Evolutionary conservation across 805 yeast species (phyloP), one percentile per base, ranked within the genome.

Genomic region (Cyberlindnera mississippiensis): DNA sequence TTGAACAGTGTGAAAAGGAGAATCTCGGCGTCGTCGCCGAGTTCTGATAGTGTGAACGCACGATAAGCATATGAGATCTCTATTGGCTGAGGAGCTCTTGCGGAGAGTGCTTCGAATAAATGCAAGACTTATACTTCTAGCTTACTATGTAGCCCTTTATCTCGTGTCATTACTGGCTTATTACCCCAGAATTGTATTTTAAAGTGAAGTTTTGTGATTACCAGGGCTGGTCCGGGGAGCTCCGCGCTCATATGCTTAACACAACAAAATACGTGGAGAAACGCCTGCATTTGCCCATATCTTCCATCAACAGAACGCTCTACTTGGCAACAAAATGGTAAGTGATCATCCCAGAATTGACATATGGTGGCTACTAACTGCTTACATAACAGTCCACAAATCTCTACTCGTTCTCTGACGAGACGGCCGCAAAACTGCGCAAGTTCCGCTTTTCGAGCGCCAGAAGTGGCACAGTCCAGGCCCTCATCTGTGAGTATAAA

Each of bases 371-470:
- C 12, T 13, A 32, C 29, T 31, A 43, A 40, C 41, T 15, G 4
- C 3, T 17, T 13, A 5, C 10, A 17, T 6, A 5, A 4, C 24
- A 57, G 73, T 71, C 77, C 46, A 64, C 74, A 15, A 69, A 80
- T 1, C 64, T 87, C 44, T 85, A 85, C 60, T 62, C 80, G 0
- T 73, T 86, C 48, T 67, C 83, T 10, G 70, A 78, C 6, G 84
- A 76, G 33, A 82, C 95, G 0, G 67, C 73, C 36, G 61, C 75
- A 9, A 69, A 61, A 13, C 73, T 87, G 31, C 78, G 77, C 49
- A 86, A 83, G 63, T 88, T 88, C 61, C 75, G 95, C 43, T 76
- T 82, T 46, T 67, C 79, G 13, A 82, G 88, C 47, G 80, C 87
- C 12, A 71, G 95, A 58, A 71, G 82, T 5, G 70, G 71, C 26